Conservation (phyloP, 2,329 filamentous ascomycete genomes). For the Neopestalotiopsis rosae region DNA sequence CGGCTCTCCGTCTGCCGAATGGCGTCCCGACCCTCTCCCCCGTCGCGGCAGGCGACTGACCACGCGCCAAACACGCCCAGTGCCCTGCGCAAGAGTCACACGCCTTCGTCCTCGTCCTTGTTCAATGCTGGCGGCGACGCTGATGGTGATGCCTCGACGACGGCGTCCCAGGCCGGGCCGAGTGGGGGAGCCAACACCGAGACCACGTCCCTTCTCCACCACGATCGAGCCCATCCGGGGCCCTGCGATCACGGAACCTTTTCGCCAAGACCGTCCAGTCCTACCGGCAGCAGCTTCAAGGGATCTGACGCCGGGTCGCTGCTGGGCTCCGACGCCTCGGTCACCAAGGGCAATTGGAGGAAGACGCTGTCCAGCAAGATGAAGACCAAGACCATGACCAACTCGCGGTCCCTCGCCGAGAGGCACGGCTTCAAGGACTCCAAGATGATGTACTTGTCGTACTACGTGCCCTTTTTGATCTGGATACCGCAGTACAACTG, state of each 20-base stretch:
- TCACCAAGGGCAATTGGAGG: slow-evolving; percentile 49
- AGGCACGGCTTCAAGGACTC: slow-evolving; percentile 76
- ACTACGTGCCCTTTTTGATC: slow-evolving; percentile 89
- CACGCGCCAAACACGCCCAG: slow-evolving; percentile 37
- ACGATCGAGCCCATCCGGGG: slow-evolving; percentile 49
- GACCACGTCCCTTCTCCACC: slow-evolving; percentile 53
- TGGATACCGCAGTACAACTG: slow-evolving; percentile 90
- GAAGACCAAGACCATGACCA: slow-evolving; percentile 71
- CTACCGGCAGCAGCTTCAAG: slow-evolving; percentile 39
- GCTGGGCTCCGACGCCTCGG: slow-evolving; percentile 41
- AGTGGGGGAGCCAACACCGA: slow-evolving; percentile 33
- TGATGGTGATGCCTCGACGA: neutral
- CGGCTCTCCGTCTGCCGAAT: neutral
- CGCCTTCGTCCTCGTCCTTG: slow-evolving; percentile 30
- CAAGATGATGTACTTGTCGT: slow-evolving; percentile 83
- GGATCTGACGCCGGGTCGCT: slow-evolving; percentile 34
- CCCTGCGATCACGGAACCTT: slow-evolving; percentile 77
- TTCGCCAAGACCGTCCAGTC: slow-evolving; percentile 67
- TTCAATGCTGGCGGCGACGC: slow-evolving; percentile 21
- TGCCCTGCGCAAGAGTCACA: slow-evolving; percentile 36
- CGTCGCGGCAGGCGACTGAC: slow-evolving; percentile 21
- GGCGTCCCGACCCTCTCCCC: slow-evolving; percentile 14
- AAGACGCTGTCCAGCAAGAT: slow-evolving; percentile 56
- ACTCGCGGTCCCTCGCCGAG: slow-evolving; percentile 73
- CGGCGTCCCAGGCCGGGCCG: slow-evolving; percentile 19